Evolutionary conservation across 2,329 filamentous ascomycete species (phyloP).

Genomic region (Colletotrichum gloeosporioides): DNA sequence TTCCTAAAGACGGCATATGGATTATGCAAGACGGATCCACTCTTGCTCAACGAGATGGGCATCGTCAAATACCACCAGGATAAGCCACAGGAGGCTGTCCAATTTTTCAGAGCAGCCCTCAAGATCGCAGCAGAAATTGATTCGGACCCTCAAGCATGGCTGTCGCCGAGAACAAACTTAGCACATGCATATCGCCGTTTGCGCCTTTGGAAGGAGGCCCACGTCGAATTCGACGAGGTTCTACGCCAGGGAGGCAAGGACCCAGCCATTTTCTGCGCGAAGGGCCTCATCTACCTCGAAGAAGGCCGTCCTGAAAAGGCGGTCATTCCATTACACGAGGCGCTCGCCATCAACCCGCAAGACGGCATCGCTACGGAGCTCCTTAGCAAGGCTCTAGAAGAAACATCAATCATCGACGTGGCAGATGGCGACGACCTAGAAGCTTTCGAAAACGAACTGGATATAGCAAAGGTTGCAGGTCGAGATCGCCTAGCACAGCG

Average conservation of each 20-base stretch:
- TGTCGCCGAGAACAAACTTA: constrained; percentile 85
- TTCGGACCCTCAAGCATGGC: constrained; percentile 81
- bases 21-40: constrained; percentile 82
- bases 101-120: constrained; percentile 80
- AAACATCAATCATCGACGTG: constrained; percentile 55
- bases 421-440: constrained; percentile 51
- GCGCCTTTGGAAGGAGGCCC: constrained; percentile 71
- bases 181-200: constrained; percentile 84
- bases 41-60: constrained; percentile 94
- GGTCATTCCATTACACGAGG: constrained; percentile 83
- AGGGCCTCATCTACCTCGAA: constrained; percentile 85
- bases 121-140: constrained; percentile 80
- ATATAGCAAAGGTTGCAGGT: constrained; percentile 50
- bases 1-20: constrained; percentile 90
- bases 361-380: constrained; percentile 83
- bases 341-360: constrained; percentile 78
- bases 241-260: constrained; percentile 83
- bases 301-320: constrained; percentile 77
- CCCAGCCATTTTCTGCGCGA: constrained; percentile 78
- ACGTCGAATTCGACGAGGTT: constrained; percentile 86
- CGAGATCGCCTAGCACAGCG: constrained; percentile 37
- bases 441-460: constrained; percentile 59
- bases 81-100: constrained; percentile 74
- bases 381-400: constrained; percentile 72
- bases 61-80: constrained; percentile 95